These are phyloP conservation scores for Lathyrus aphaca DNA, from an alignment of 306 rosid species.

Conservation along the genomic window DNA sequence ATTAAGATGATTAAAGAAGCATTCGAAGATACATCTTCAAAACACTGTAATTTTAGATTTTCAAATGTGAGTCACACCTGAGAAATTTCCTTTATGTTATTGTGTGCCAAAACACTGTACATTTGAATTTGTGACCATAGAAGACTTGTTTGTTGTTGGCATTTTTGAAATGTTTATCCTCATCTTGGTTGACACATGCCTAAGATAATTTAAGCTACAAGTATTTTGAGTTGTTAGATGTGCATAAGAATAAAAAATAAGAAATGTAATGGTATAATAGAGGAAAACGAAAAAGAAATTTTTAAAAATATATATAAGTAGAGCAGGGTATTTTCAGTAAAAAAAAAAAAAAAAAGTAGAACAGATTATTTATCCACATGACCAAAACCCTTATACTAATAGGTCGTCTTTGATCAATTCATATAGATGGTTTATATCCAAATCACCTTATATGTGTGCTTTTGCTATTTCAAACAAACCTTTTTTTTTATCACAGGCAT, in stretches of 20 bases:
- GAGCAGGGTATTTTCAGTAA: not conserved
- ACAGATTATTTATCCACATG: not conserved
- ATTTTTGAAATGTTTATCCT: not conserved
- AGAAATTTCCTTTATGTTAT: too few relatives aligned
- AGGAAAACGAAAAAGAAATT: not conserved
- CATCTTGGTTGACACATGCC: not conserved
- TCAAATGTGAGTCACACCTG: too few relatives aligned
- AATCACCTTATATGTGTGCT: constrained; percentile 27
- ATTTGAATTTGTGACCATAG: too few relatives aligned
- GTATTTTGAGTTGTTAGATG: too few relatives aligned
- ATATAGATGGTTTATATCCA: constrained; percentile 4
- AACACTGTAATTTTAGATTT: too few relatives aligned
- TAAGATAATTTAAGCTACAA: too few relatives aligned
- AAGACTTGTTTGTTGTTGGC: too few relatives aligned
- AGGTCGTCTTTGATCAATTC: not conserved
- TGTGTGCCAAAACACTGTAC: too few relatives aligned
- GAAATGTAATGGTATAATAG: not conserved
- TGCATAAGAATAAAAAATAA: too few relatives aligned
- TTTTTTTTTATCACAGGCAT: constrained; percentile 36
- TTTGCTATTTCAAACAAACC: constrained; percentile 32
- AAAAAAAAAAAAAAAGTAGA: not conserved
- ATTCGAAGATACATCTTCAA: too few relatives aligned
- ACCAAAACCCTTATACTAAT: not conserved
- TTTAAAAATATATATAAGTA: not conserved
- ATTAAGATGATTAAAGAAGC: too few relatives aligned